These are phyloP conservation scores for Pseudopithomyces chartarum DNA, from an alignment of 2,329 filamentous ascomycete genomes.

Conservation along the genomic window DNA sequence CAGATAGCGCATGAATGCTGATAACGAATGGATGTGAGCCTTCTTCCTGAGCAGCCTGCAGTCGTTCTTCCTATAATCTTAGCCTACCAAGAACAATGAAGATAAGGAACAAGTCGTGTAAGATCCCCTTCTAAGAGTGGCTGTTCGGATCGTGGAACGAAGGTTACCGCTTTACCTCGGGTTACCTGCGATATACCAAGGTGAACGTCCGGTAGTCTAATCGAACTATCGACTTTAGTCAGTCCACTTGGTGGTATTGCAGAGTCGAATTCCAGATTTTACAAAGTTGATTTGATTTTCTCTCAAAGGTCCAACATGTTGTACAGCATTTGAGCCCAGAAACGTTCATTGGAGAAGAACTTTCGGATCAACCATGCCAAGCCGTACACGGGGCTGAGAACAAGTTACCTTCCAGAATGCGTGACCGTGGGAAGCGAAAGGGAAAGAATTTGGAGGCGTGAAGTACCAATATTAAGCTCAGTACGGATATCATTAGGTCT, in stretches of 20 bases:
- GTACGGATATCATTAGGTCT: conserved; percentile 13
- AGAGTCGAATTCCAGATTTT: no score
- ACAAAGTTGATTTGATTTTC: no score
- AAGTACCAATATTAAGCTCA: conserved; percentile 16
- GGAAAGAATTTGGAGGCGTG: conserved; percentile 10
- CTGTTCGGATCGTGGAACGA: no score
- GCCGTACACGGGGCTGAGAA: conserved; percentile 14
- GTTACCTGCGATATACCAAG: no score
- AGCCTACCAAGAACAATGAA: background rate
- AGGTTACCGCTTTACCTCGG: no score
- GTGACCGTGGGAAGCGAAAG: background rate
- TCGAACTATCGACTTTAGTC: no score
- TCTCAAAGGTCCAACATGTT: no score
- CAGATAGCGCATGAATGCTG: background rate
- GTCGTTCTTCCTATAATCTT: background rate
- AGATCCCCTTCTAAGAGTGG: no score
- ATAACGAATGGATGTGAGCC: no score
- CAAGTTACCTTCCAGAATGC: conserved; percentile 13
- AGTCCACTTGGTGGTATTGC: no score
- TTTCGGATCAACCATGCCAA: conserved; percentile 11
- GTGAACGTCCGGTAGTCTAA: no score
- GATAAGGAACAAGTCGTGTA: background rate
- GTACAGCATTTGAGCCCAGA: background rate
- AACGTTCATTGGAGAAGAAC: background rate
- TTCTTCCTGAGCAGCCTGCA: background rate